phyloP scores from a whole-genome alignment of 1,139 yeast species.

The Yamadazyma triangularis region DNA sequence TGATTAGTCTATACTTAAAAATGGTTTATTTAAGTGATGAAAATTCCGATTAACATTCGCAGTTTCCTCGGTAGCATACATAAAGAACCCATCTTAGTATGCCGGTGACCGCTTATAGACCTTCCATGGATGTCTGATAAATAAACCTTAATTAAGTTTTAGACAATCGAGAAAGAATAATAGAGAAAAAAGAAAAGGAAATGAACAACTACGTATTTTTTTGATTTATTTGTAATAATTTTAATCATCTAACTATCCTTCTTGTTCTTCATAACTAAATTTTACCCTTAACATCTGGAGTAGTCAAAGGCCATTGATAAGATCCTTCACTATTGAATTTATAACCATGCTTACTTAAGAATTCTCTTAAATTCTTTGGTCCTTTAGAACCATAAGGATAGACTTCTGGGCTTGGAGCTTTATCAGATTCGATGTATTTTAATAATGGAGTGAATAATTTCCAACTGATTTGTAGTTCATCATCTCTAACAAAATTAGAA shows the following conservation, averaged over 20 bases:
- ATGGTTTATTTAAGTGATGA: conserved; percentile 54
- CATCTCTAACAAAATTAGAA: conserved; percentile 96
- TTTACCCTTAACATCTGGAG: conserved; percentile 35
- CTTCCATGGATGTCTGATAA: conserved; percentile 71
- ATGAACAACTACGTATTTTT: too few species aligned
- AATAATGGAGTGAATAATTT: conserved; percentile 86
- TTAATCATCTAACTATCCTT: too few species aligned
- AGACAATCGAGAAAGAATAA: neutral
- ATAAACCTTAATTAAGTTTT: conserved; percentile 3
- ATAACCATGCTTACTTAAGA: conserved; percentile 67
- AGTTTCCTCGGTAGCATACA: conserved; percentile 90
- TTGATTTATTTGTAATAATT: too few species aligned
- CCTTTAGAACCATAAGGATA: conserved; percentile 94
- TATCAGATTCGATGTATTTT: conserved; percentile 66
- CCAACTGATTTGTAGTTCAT: conserved; percentile 95
- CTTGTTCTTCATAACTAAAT: too few species aligned
- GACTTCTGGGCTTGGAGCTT: conserved; percentile 57
- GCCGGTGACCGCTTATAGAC: conserved; percentile 74
- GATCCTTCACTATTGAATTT: conserved; percentile 52
- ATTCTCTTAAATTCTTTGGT: conserved; percentile 61
- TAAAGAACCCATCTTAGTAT: conserved; percentile 74
- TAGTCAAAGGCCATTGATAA: conserved; percentile 82
- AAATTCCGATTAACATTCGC: conserved; percentile 78
- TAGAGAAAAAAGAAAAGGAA: too few species aligned
- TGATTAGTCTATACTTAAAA: too few species aligned